Percentiles rank a stretch among this genome's conserved stretches.
Conservation (phyloP, 768 basidiomycete species). For the Suillus luteus region DNA sequence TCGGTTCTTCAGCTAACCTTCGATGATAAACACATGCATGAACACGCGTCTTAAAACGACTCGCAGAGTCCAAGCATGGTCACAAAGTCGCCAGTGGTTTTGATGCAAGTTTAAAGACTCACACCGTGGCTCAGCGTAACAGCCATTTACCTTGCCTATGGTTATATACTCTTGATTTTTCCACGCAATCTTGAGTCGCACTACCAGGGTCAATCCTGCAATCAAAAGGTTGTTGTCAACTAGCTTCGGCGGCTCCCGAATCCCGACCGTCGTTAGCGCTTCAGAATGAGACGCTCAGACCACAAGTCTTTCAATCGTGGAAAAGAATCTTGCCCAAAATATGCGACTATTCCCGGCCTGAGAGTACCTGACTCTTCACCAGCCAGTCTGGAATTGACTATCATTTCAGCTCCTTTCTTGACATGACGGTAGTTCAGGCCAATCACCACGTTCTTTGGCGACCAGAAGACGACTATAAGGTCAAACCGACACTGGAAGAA, state of each 20-base stretch:
- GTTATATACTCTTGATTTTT: too few relatives aligned
- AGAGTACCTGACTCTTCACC: background rate
- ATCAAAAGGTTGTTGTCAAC: background rate
- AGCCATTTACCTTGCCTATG: too few relatives aligned
- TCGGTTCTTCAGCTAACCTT: background rate
- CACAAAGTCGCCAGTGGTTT: background rate
- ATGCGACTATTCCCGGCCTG: background rate
- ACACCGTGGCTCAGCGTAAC: background rate
- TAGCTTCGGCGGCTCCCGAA: too few relatives aligned
- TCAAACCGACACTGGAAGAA: slow-evolving; percentile 20
- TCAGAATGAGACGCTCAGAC: background rate
- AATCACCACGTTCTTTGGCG: slow-evolving; percentile 37
- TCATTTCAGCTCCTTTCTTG: background rate
- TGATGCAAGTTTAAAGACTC: background rate
- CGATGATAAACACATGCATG: background rate
- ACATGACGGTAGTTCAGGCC: background rate
- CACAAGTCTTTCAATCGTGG: background rate
- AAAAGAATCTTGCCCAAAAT: background rate
- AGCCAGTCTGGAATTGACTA: background rate
- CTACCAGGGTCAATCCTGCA: too few relatives aligned
- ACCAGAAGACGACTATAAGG: slow-evolving; percentile 28
- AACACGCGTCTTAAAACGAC: background rate
- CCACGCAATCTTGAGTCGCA: too few relatives aligned
- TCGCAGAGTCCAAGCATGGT: background rate
- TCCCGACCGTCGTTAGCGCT: too few relatives aligned